Evolutionary conservation across 805 yeast species (phyloP).

Genomic region (Saccharomycopsis synnaedendra): DNA sequence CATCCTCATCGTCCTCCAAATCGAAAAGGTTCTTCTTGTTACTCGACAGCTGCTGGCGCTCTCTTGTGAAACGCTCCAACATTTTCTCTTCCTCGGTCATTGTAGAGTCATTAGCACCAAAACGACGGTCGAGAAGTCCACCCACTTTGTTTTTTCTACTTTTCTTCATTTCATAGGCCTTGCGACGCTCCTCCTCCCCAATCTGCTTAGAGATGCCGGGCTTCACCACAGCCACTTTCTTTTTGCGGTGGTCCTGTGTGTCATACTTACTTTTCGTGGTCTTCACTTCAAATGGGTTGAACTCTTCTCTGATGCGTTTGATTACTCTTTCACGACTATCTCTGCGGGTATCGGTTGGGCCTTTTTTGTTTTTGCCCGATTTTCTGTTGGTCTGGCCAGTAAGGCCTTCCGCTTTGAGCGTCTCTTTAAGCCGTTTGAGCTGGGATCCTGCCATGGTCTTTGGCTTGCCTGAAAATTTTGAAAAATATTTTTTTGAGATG

Average conservation of each 20-base stretch:
- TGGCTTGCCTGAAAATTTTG: too few relatives aligned
- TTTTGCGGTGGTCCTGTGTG: conserved; percentile 23
- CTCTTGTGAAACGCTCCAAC: conserved; percentile 90
- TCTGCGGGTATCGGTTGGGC: conserved; percentile 56
- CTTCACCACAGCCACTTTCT: conserved; percentile 40
- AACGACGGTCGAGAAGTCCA: conserved; percentile 73
- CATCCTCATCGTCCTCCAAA: conserved; percentile 58
- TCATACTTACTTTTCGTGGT: conserved; percentile 55
- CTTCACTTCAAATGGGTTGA: conserved; percentile 83
- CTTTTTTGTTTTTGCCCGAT: conserved; percentile 29
- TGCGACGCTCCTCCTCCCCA: conserved; percentile 53
- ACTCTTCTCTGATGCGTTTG: conserved; percentile 60
- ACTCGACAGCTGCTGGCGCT: conserved; percentile 53
- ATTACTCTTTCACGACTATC: conserved; percentile 53
- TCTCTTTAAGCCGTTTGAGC: conserved; percentile 68
- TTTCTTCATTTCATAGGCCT: conserved; percentile 54
- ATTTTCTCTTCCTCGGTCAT: conserved; percentile 85
- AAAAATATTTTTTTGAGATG: too few relatives aligned
- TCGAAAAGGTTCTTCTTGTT: conserved; percentile 49
- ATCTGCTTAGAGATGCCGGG: conserved; percentile 61
- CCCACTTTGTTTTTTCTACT: conserved; percentile 63
- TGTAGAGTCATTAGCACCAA: conserved; percentile 71
- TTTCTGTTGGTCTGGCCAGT: conserved; percentile 78
- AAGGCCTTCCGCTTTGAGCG: conserved; percentile 65
- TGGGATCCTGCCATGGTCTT: conserved; percentile 73